phyloP scores from a whole-genome alignment of 345 rosid species.

The Eucalyptus regnans region DNA sequence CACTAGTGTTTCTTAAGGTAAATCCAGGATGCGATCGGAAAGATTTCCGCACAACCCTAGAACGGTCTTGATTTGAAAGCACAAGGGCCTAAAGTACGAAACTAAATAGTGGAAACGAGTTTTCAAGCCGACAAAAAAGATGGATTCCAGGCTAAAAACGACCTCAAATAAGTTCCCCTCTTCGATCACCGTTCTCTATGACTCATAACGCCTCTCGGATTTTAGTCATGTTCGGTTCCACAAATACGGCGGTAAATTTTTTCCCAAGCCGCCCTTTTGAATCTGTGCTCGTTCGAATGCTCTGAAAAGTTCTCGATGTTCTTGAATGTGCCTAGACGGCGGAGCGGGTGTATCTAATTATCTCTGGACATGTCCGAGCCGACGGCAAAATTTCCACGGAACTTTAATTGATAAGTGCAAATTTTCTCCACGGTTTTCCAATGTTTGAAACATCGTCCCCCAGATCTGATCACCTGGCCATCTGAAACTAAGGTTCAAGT shows the following conservation, averaged over 20 bases:
- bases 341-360: not conserved
- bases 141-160: not conserved
- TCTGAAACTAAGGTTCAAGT: not conserved
- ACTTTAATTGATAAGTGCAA: not conserved
- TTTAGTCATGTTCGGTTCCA: not conserved
- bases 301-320: not conserved
- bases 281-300: not conserved
- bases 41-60: not conserved
- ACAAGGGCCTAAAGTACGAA: not conserved
- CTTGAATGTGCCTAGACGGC: not conserved
- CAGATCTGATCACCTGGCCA: not conserved
- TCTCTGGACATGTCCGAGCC: not conserved
- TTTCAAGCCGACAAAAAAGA: not conserved
- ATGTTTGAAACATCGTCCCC: not conserved
- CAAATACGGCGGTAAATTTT: not conserved
- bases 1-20: not conserved
- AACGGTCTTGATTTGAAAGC: not conserved
- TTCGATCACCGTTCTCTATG: too few relatives aligned
- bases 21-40: not conserved
- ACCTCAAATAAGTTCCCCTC: not conserved
- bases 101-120: not conserved
- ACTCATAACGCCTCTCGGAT: not conserved
- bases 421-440: not conserved
- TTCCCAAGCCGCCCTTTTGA: not conserved
- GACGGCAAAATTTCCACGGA: not conserved